Evolutionary conservation across 208 protist species (phyloP).

Genomic region (Acanthamoeba divionensis): DNA sequence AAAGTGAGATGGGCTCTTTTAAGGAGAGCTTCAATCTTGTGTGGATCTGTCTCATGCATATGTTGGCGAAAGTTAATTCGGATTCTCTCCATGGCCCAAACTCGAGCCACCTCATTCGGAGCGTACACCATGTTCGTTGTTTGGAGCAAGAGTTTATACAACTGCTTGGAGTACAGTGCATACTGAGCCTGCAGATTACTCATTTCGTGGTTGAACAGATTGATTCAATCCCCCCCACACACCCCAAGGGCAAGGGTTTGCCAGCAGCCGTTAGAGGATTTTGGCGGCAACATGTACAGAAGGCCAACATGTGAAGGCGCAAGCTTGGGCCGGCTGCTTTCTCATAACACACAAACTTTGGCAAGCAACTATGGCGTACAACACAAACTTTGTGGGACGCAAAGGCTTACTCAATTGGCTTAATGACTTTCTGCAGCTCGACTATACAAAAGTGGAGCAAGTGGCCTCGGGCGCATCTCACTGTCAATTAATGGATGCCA

Average conservation of each 20-base stretch:
- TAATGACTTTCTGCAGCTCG: slow-evolving; percentile 77
- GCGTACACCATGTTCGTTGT: not conserved
- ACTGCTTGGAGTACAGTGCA: slow-evolving; percentile 21
- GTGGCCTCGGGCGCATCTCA: slow-evolving; percentile 82
- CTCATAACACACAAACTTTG: too few relatives aligned
- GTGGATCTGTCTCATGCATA: not conserved
- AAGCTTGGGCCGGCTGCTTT: too few relatives aligned
- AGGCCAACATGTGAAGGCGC: too few relatives aligned
- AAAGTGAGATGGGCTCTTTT: not conserved
- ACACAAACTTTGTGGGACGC: slow-evolving; percentile 67
- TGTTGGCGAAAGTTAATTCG: slow-evolving; percentile 3
- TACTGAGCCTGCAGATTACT: slow-evolving; percentile 42
- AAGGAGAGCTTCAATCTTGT: slow-evolving; percentile 7
- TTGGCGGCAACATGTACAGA: too few relatives aligned
- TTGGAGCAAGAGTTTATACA: slow-evolving; percentile 35
- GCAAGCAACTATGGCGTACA: not conserved
- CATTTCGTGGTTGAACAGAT: too few relatives aligned
- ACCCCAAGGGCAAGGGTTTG: too few relatives aligned
- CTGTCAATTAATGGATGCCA: slow-evolving; percentile 89
- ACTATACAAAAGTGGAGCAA: slow-evolving; percentile 81
- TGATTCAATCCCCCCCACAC: too few relatives aligned
- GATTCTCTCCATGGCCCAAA: slow-evolving; percentile 20
- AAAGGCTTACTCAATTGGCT: slow-evolving; percentile 81
- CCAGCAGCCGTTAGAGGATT: too few relatives aligned
- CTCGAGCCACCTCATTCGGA: not conserved